These are phyloP conservation scores for Helianthus tuberosus DNA, from an alignment of 129 eudicot genomes.

Conservation along the genomic window DNA sequence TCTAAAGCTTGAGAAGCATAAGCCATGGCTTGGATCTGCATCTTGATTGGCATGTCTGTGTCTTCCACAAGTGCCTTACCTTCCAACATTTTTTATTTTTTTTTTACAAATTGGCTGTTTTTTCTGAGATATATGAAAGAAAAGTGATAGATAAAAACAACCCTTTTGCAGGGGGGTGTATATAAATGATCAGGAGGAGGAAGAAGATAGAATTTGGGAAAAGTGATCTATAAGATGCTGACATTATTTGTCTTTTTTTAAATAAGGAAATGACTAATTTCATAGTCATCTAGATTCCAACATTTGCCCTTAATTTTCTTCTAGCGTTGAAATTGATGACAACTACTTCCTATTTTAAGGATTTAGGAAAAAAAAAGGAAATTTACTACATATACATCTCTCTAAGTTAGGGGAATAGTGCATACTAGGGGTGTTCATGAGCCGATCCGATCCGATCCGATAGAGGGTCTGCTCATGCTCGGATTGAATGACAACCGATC, in stretches of 20 bases:
- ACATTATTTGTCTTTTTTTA: background rate
- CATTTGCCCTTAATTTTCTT: background rate
- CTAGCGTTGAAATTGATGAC: conserved; percentile 14
- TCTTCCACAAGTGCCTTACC: conserved; percentile 91
- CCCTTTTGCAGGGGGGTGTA: conserved; percentile 9
- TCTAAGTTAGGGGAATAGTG: too few species aligned
- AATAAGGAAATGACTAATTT: conserved; percentile 16
- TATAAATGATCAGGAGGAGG: conserved; percentile 4
- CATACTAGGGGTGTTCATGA: too few species aligned
- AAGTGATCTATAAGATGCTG: conserved; percentile 23
- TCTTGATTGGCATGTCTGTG: conserved; percentile 92
- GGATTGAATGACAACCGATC: too few species aligned
- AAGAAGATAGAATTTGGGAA: background rate
- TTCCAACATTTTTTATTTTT: conserved; percentile 63
- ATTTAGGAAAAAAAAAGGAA: background rate
- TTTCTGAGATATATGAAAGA: background rate
- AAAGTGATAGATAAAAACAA: background rate
- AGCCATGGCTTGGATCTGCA: conserved; percentile 98
- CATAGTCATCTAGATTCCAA: conserved; percentile 17
- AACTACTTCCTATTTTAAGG: background rate
- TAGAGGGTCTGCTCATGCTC: too few species aligned
- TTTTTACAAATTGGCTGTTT: conserved; percentile 2
- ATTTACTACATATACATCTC: too few species aligned
- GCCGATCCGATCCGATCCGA: too few species aligned
- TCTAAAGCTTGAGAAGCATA: conserved; percentile 97